Conservation (phyloP, 176 grass and related monocot genomes). For the Oryza coarctata region DNA sequence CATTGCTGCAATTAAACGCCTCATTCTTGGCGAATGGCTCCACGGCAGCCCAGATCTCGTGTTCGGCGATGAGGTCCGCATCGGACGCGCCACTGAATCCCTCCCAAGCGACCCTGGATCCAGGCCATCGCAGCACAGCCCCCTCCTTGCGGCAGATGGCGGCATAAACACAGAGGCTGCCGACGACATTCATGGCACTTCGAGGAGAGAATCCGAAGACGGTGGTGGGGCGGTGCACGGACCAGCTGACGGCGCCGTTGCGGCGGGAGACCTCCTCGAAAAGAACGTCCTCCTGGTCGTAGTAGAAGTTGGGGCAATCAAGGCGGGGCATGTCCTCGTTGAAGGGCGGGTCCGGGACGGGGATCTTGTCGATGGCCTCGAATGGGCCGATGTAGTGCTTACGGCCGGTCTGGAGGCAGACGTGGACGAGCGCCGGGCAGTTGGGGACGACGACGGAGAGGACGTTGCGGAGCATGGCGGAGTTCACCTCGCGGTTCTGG, state of each 20-base stretch:
- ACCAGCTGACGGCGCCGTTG: conserved; percentile 52
- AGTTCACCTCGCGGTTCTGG: conserved; percentile 38
- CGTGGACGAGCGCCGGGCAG: conserved; percentile 51
- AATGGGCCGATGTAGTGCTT: conserved; percentile 67
- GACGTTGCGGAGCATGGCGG: conserved; percentile 67
- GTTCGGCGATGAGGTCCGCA: conserved; percentile 79
- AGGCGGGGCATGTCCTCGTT: conserved; percentile 58
- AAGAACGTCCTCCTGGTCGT: conserved; percentile 61
- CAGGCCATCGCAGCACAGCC: conserved; percentile 55
- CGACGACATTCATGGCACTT: conserved; percentile 70
- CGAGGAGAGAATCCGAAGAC: conserved; percentile 78
- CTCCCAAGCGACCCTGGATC: conserved; percentile 44
- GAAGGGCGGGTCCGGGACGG: conserved; percentile 46
- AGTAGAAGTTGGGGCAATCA: conserved; percentile 53
- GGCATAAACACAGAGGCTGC: conserved; percentile 76
- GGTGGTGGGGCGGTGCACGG: conserved; percentile 60
- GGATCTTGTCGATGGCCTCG: conserved; percentile 20
- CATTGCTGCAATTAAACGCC: conserved; percentile 85
- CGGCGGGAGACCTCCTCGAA: conserved; percentile 44
- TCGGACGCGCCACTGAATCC: conserved; percentile 76
- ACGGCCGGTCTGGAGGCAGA: conserved; percentile 75
- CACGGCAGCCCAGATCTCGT: conserved; percentile 86
- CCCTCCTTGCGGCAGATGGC: conserved; percentile 77
- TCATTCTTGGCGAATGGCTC: conserved; percentile 80
- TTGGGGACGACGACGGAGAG: conserved; percentile 55